phyloP scores from a whole-genome alignment of 75 land plant species.

The Adiantum capillusveneris region DNA sequence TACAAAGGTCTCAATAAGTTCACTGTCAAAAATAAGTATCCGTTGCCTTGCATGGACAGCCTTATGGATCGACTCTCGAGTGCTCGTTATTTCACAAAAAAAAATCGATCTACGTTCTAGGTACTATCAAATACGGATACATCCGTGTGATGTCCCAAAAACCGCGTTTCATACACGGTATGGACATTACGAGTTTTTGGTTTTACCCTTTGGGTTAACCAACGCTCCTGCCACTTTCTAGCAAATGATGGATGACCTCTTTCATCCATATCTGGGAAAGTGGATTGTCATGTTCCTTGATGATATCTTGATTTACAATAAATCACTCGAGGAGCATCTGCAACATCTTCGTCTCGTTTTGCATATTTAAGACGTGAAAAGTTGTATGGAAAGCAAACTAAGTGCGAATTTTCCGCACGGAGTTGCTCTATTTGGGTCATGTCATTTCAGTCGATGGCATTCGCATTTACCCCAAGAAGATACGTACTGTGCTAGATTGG shows the following conservation, averaged over 20 bases:
- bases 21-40: slow-evolving; percentile 1
- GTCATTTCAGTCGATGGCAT: slow-evolving; percentile 13
- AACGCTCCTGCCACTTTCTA: not conserved
- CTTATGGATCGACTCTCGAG: not conserved
- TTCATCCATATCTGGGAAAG: not conserved
- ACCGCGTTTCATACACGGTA: too few species aligned
- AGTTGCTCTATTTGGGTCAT: slow-evolving; percentile 2
- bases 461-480: too few species aligned
- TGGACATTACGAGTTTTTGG: too few species aligned
- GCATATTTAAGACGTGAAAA: not conserved
- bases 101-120: not conserved
- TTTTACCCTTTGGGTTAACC: too few species aligned
- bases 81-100: not conserved
- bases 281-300: not conserved
- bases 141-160: too few species aligned
- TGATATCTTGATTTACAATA: slow-evolving; percentile 1
- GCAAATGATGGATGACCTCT: not conserved
- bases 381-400: not conserved
- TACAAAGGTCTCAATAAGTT: not conserved
- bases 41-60: not conserved
- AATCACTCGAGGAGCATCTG: not conserved
- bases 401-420: too few species aligned
- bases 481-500: too few species aligned
- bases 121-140: too few species aligned
- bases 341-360: too few species aligned